Base-by-base conservation (phyloP, 352 stramenopile species). In the Phytophthora syringae region DNA sequence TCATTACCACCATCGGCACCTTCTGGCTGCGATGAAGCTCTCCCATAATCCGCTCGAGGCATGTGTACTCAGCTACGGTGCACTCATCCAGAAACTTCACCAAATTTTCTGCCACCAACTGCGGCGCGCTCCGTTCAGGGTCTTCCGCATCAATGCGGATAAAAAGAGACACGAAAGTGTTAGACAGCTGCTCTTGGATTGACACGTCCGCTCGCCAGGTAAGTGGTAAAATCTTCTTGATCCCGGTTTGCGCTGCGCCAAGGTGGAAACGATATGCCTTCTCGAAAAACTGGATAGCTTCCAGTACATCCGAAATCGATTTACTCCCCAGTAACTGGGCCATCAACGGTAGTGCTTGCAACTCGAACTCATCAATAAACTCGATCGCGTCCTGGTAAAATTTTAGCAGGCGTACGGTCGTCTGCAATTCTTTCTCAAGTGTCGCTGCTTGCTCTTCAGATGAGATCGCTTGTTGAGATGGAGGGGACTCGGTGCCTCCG, bases 231-330 rank as follows among this genome's bases (percentile, higher is more conserved):
- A 97, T 84, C 48, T 90, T 89, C 67, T 95, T 97, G 72, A 98
- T 97, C 15, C 93, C 94, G 7, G 74, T 80, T 10, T 98, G 81
- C 7, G 94, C 93, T 64, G 92, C 97, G 13, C 85, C 79, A 45
- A 98, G 73, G 36, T 90, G 86, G 52, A 98, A 97, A 64, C 91
- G 84, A 43, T 94, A 88, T 3, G 93, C 94, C 42, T 93, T 89
- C 9, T 97, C 91, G 61, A 98, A 97, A 64, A 99, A 98, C 15
- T 92, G 80, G 40, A 98, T 95, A 16, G 95, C 84, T 68, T 98
- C 94, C 12, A 97, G 86, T 3, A 98, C 92, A 70, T 99, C 96
- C 16, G 90, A 96, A 15, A 88, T 84, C 25, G 94, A 98, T 28
- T 91, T 91, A 44, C 91, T 98, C 5, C 96, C 79, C 2, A 99